These are phyloP conservation scores for Rhizopus sp. DNA, from an alignment of 371 early-diverging fungal species.

Conservation along the genomic window DNA sequence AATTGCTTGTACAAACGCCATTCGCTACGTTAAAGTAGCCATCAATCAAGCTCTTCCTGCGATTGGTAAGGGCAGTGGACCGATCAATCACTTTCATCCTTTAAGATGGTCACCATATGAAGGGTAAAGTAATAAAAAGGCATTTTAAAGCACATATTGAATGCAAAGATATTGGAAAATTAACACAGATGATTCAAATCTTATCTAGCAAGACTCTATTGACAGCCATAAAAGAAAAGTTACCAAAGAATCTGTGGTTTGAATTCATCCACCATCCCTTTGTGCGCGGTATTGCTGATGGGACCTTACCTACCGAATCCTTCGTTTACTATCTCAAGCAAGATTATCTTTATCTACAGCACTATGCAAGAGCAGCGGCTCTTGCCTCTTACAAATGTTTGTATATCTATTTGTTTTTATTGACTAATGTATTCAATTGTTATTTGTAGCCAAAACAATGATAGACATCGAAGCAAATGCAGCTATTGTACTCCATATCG, in stretches of 20 bases:
- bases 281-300: constrained; percentile 75
- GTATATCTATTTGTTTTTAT: constrained; percentile 11
- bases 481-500: constrained; percentile 64
- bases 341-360: constrained; percentile 79
- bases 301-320: constrained; percentile 66
- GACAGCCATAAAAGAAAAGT: constrained; percentile 38
- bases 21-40: constrained; percentile 61
- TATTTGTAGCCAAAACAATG: constrained; percentile 17
- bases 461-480: constrained; percentile 46
- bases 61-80: constrained; percentile 74
- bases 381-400: constrained; percentile 77
- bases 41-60: constrained; percentile 45
- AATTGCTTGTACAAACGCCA: constrained; percentile 48
- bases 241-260: constrained; percentile 61
- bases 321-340: constrained; percentile 82
- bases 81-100: constrained; percentile 74
- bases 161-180: not conserved
- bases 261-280: constrained; percentile 74
- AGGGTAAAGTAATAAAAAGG: constrained; percentile 32
- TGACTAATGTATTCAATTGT: constrained; percentile 31
- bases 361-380: constrained; percentile 78
- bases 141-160: not conserved
- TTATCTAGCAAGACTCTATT: constrained; percentile 53
- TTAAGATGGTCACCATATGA: constrained; percentile 51
- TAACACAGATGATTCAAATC: constrained; percentile 3